A percentile compares a stretch with the other conserved stretches of the same genome.
These are phyloP conservation scores for Trichoderma guizhouense DNA, from an alignment of 2,329 filamentous ascomycete genomes.

Conservation along the genomic window DNA sequence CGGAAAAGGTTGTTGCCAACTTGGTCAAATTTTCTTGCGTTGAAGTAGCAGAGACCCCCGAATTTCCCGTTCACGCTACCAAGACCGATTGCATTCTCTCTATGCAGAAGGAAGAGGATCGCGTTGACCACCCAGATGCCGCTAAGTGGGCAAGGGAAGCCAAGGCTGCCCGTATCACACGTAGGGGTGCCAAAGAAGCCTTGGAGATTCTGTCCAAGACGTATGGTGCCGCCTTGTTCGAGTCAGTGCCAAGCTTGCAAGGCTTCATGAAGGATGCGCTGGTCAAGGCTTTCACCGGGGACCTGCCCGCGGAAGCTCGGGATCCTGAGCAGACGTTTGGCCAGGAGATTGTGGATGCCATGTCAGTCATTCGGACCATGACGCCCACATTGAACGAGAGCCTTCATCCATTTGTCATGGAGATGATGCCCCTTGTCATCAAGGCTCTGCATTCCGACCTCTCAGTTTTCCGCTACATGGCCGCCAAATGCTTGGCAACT, in stretches of 20 bases:
- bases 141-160: conserved; percentile 87
- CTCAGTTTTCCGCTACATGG: conserved; percentile 92
- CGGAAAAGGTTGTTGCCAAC: conserved; percentile 94
- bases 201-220: conserved; percentile 79
- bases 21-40: conserved; percentile 97
- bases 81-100: conserved; percentile 83
- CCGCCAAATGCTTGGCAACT: conserved; percentile 94
- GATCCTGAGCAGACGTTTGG: conserved; percentile 74
- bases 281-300: conserved; percentile 65
- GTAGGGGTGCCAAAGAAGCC: conserved; percentile 90
- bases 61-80: conserved; percentile 78
- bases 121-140: conserved; percentile 86
- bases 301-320: conserved; percentile 68
- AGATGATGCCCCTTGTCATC: conserved; percentile 79
- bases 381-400: conserved; percentile 80
- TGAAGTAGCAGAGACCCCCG: conserved; percentile 94
- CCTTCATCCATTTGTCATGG: conserved; percentile 76
- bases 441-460: conserved; percentile 83
- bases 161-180: conserved; percentile 82
- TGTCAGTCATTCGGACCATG: conserved; percentile 89
- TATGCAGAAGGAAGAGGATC: conserved; percentile 94
- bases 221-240: conserved; percentile 74
- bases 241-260: conserved; percentile 79
- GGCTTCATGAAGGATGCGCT: conserved; percentile 80
- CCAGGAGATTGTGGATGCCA: conserved; percentile 88